phyloP scores from a whole-genome alignment of 139 green algal species.

The Chlorella sp. region DNA sequence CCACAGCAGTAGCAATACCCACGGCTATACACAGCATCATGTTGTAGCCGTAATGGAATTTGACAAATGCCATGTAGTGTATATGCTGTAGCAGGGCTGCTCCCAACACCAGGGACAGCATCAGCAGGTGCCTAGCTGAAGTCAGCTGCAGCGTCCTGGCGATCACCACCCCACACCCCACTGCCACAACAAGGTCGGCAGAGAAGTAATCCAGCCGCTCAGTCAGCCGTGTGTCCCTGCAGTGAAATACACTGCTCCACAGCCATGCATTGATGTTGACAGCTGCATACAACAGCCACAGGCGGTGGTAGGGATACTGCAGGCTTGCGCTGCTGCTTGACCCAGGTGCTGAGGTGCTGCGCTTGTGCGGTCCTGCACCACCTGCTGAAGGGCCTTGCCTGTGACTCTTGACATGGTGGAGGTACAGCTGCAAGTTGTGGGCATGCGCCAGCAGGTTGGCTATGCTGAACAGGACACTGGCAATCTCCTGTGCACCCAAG shows the following conservation, averaged over 20 bases:
- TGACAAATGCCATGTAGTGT: slow-evolving; percentile 65
- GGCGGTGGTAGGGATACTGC: slow-evolving; percentile 34
- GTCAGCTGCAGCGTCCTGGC: too few species aligned
- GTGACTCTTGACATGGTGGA: too few species aligned
- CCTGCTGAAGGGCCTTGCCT: too few species aligned
- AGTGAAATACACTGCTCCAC: slow-evolving; percentile 78
- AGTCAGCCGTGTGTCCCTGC: slow-evolving; percentile 50
- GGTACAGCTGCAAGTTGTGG: too few species aligned
- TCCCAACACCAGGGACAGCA: slow-evolving; percentile 9
- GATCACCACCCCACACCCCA: too few species aligned
- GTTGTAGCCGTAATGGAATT: slow-evolving; percentile 88
- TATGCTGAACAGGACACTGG: slow-evolving; percentile 64
- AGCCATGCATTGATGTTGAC: slow-evolving; percentile 66
- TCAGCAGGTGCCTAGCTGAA: too few species aligned
- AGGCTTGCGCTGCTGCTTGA: too few species aligned
- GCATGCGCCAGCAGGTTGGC: slow-evolving; percentile 65
- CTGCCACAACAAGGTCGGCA: slow-evolving; percentile 40
- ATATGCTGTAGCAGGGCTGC: slow-evolving; percentile 42
- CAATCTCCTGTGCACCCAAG: slow-evolving; percentile 63
- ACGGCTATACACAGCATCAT: slow-evolving; percentile 54
- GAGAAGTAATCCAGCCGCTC: slow-evolving; percentile 68
- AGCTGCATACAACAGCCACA: slow-evolving; percentile 55
- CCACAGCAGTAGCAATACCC: slow-evolving; percentile 32
- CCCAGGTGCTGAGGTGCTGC: too few species aligned
- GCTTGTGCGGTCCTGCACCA: too few species aligned